Evolutionary conservation across 2,329 filamentous ascomycete species (phyloP).

Genomic region (Neurospora crassa): DNA sequence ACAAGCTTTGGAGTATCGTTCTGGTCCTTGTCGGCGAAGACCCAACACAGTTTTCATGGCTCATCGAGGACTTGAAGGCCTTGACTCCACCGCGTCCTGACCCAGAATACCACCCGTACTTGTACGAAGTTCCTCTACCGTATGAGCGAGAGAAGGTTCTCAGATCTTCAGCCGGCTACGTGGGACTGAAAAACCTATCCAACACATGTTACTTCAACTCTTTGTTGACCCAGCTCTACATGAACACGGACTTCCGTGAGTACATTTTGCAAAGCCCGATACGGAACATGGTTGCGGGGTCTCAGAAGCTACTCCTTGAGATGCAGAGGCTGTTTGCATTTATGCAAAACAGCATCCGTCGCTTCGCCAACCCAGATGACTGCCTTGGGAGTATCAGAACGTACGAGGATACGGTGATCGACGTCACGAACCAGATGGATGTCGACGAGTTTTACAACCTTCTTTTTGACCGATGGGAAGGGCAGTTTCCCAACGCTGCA

Average conservation of each 20-base stretch:
- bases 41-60: conserved; percentile 33
- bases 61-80: conserved; percentile 41
- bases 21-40: conserved; percentile 45
- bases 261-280: conserved; percentile 13
- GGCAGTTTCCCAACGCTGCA: conserved; percentile 58
- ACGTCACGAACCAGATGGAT: conserved; percentile 90
- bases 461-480: conserved; percentile 84
- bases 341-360: conserved; percentile 74
- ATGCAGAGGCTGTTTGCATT: conserved; percentile 75
- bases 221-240: conserved; percentile 86
- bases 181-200: conserved; percentile 83
- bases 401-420: conserved; percentile 73
- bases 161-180: conserved; percentile 70
- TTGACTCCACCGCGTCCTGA: conserved; percentile 39
- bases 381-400: conserved; percentile 71
- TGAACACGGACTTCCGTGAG: conserved; percentile 70
- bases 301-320: conserved; percentile 62
- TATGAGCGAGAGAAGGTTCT: conserved; percentile 60
- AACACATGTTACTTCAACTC: conserved; percentile 98
- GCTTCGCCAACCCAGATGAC: conserved; percentile 60
- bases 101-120: conserved; percentile 37
- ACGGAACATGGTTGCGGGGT: conserved; percentile 10
- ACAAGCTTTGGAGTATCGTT: conserved; percentile 51
- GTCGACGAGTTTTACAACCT: conserved; percentile 97
- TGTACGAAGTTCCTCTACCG: conserved; percentile 48